Percentiles rank a stretch among this genome's conserved stretches.
phyloP scores from a whole-genome alignment of 345 rosid genomes.

The Eucalyptus polyanthemos region DNA sequence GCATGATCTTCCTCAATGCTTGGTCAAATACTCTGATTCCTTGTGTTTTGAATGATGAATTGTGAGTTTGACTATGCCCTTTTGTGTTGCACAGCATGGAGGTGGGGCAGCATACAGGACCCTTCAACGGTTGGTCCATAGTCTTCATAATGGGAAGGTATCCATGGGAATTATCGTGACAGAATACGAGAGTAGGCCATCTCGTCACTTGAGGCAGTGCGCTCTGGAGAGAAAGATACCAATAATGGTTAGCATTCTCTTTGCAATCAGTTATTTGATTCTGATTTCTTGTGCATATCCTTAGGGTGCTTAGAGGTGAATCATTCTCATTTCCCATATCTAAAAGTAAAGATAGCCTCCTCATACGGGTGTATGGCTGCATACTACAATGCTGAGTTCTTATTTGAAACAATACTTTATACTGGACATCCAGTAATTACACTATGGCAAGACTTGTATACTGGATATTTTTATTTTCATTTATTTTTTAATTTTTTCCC shows the following conservation, averaged over 20 bases:
- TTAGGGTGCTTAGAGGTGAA: not conserved
- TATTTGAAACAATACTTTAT: not conserved
- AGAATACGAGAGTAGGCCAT: constrained; percentile 26
- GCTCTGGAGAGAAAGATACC: constrained; percentile 46
- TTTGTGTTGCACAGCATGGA: constrained; percentile 31
- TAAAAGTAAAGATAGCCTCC: not conserved
- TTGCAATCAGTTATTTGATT: not conserved
- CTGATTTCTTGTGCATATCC: not conserved
- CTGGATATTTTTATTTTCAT: not conserved
- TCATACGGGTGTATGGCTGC: not conserved
- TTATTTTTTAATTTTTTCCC: not conserved
- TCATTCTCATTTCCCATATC: not conserved
- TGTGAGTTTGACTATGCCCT: not conserved
- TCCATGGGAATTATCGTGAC: constrained; percentile 27
- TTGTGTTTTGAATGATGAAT: not conserved
- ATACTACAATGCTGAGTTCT: not conserved
- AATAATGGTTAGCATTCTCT: constrained; percentile 23
- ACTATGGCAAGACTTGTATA: not conserved
- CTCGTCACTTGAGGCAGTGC: constrained; percentile 52
- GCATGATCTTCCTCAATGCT: not conserved
- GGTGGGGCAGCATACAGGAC: constrained; percentile 48
- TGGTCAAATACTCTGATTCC: not conserved
- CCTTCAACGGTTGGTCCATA: constrained; percentile 21
- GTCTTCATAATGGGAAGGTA: constrained; percentile 28
- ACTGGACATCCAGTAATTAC: not conserved